Evolutionary conservation across 305 asterid genomes (phyloP), one percentile per base, ranked within the genome.

Genomic region (Rubia balearica): DNA sequence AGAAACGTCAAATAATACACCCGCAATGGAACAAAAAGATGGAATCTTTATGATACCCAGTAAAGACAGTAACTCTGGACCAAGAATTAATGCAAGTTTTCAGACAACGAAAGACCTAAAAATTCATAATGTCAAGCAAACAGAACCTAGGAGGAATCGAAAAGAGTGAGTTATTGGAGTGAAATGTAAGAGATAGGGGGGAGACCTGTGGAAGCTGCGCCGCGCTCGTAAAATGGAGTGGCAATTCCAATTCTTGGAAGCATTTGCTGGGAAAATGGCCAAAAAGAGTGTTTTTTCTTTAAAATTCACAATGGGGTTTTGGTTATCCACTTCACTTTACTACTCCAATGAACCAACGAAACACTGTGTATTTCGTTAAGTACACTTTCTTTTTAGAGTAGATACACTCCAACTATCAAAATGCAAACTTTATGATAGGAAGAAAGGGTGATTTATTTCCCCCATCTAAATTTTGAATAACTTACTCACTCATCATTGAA

Each of bases 291-390:
- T 70, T 67, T n/a, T 30, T 30, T 30, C 33, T 30, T 30, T 30
- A 30, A 30, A 19, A 16, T 51, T 49, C 22, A 5, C 46, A 19
- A 62, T 27, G 67, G 75, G 79, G 67, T 75, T 75, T 75, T 69
- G 62, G 78, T 22, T 51, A 16, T 51, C 16, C 16, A 7, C 21
- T 38, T 38, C 65, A n/a, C 9, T 48, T 53, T 17, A 46, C 68
- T 17, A 5, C 24, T 7, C 65, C 9, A 60, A 61, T 7, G 36
- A 22, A 46, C 48, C 67, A 6, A 6, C 7, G 16, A 51, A 51
- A 17, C 1, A 49, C 19, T 48, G 7, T 49, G 8, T 49, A 49
- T 49, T 55, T 55, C 5, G 24, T 2, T 55, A 55, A 55, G 61
- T 53, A 53, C 10, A 17, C 9, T 17, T 17, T 55, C 9, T n/a